phyloP scores from a whole-genome alignment of 305 asterid genomes.

The Rubia peregrina region DNA sequence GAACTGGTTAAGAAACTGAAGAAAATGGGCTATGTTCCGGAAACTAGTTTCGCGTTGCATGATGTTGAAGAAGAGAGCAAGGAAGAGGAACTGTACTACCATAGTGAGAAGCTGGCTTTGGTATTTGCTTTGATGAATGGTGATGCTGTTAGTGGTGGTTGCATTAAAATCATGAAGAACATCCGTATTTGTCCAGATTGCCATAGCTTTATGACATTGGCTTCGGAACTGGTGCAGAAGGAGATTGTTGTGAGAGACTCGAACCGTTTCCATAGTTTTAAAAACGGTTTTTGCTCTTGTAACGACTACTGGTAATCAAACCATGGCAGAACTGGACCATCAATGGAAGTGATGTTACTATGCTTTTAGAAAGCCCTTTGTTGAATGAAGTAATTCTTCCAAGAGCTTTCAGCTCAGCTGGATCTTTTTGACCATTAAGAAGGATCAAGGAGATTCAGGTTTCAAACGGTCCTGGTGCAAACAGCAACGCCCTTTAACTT shows the following conservation, averaged over 20 bases:
- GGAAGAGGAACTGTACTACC: slow-evolving; percentile 70
- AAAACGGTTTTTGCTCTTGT: slow-evolving; percentile 59
- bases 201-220: slow-evolving; percentile 58
- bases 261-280: slow-evolving; percentile 66
- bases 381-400: not conserved
- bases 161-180: slow-evolving; percentile 52
- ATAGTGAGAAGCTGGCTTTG: slow-evolving; percentile 75
- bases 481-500: too few relatives aligned
- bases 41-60: slow-evolving; percentile 41
- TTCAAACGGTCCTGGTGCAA: too few relatives aligned
- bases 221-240: slow-evolving; percentile 40
- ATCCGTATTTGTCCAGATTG: slow-evolving; percentile 70
- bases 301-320: slow-evolving; percentile 50
- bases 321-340: not conserved
- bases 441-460: too few relatives aligned
- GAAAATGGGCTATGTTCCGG: slow-evolving; percentile 54
- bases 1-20: slow-evolving; percentile 39
- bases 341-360: not conserved
- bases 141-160: slow-evolving; percentile 20
- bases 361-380: not conserved
- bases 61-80: slow-evolving; percentile 83
- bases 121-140: slow-evolving; percentile 49
- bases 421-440: not conserved
- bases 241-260: slow-evolving; percentile 62
- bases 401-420: not conserved